Evolutionary conservation across 1,139 yeast genomes (phyloP), one percentile per base, ranked within the genome.

Genomic region (Pichia sp.): DNA sequence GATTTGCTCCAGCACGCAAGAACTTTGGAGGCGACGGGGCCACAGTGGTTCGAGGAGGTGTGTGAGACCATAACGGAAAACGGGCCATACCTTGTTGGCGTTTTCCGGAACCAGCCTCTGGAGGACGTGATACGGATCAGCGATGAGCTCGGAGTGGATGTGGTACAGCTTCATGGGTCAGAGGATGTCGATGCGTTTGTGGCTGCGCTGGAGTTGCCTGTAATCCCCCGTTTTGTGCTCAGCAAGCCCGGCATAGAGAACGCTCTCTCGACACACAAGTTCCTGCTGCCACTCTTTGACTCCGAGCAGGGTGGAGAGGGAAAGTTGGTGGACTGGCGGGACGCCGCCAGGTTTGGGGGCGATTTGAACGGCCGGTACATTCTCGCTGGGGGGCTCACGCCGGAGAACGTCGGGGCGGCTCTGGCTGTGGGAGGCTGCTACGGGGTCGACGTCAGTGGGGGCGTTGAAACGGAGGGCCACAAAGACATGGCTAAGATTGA

Each of bases 281-380:
- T 70, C 51, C 81, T 82, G 49, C 70, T 82, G 19, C 82, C 93
- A 1, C 74, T 93, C 53, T 73, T 93, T 31, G 98, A 93, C 66
- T 86, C 96, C 1, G 97, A 89, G 63, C 78, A 78, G 3, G 99
- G 99, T 8, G 99, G 99, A 1, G 95, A 90, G 64, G 99, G 99
- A 5, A 80, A 82, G 55, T 64, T 74, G 19, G 80, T 90, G 26
- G 85, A 89, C 66, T 90, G 98, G 97, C 62, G 67, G 1, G 68
- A 72, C n/a, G 74, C 82, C 7, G 63, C 68, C 2, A 59, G 63
- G n/a, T 77, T 80, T 69, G 72, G 75, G 8, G 57, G 54, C 2
- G 59, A 57, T 0, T 5, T 57, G 51, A 73, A 75, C 1, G 85
- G 85, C 0, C 67, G 74, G 51, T 88, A 78, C 63, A 66, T 93